Evolutionary conservation across 2,329 filamentous ascomycete species (phyloP), one percentile per base, ranked within the genome.

Genomic region (Dactylellina cionopaga): DNA sequence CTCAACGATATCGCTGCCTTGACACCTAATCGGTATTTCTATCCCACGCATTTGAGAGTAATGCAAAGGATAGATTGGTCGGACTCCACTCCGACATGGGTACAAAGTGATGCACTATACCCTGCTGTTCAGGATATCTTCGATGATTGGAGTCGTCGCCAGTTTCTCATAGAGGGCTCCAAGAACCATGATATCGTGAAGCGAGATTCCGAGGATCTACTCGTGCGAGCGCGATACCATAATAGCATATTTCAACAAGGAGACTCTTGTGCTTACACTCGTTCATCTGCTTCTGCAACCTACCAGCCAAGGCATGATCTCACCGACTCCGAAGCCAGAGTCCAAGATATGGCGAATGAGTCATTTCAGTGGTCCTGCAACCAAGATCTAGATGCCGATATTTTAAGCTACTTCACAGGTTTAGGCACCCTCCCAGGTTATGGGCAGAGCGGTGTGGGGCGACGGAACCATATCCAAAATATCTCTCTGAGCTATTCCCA

Each of bases 61-160:
- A 86, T 87, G 84, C 83, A 88, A 64, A 78, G 41, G 0, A 79
- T 85, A 1, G 0, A 10, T 0, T 88, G 85, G 85, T 0, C 51
- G 74, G 0, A 0, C 63, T 0, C 13, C 44, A 0, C 76, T 85
- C 0, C 79, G 79, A 1, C 79, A 78, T 7, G 74, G 1, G 76
- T 82, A 0, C 85, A 87, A 58, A 81, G 86, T 60, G 79, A 80
- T 0, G 75, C 75, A 0, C 84, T 85, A 33, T 78, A 78, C 33
- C 66, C 74, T 0, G 43, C 73, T 2, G 83, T 83, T 0, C 25
- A 74, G 2, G 74, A 58, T 0, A 80, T 85, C 10, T 77, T 83
- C 2, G 22, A 77, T 1, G 77, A 83, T 22, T 71, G 58, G 66
- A 59, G 41, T 13, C 7, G 29, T 1, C 60, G 51, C 5, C 49